phyloP scores from a whole-genome alignment of 495 filamentous ascomycete genomes.

The Bryoglossum gracile region DNA sequence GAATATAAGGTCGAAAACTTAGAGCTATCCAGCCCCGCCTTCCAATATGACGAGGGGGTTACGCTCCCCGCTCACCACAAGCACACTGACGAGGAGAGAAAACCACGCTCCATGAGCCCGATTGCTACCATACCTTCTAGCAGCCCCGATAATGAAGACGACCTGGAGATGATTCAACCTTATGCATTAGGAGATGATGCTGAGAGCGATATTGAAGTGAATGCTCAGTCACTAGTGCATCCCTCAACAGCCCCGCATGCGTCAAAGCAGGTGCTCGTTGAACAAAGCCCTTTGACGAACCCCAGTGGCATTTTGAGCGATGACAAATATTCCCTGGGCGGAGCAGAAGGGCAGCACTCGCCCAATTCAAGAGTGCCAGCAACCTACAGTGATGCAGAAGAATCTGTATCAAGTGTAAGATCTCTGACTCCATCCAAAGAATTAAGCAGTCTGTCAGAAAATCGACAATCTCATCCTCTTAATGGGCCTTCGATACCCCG shows the following conservation, averaged over 20 bases:
- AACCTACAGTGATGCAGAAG: slow-evolving; percentile 12
- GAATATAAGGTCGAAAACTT: background rate
- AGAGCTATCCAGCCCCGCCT: too few species aligned
- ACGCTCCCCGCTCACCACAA: too few species aligned
- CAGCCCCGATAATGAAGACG: slow-evolving; percentile 37
- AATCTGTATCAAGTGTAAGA: background rate
- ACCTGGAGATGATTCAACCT: slow-evolving; percentile 48
- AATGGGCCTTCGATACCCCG: too few species aligned
- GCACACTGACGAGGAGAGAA: background rate
- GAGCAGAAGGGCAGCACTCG: background rate
- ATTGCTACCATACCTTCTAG: slow-evolving; percentile 32
- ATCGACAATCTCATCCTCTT: background rate
- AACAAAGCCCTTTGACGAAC: slow-evolving; percentile 14
- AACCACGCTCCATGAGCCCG: background rate
- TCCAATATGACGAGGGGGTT: too few species aligned
- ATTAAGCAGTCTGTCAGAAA: background rate
- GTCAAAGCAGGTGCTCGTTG: slow-evolving; percentile 12
- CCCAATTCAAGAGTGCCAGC: slow-evolving; percentile 21
- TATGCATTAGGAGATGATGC: slow-evolving; percentile 35
- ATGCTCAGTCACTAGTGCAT: slow-evolving; percentile 8
- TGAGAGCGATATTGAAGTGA: slow-evolving; percentile 2
- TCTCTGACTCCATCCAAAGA: background rate
- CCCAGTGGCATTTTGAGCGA: background rate
- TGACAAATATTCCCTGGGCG: background rate
- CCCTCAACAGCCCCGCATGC: slow-evolving; percentile 12